A percentile compares a stretch with the other conserved stretches of the same genome.
Evolutionary conservation across 345 rosid species (phyloP).

Genomic region (Chamaenerion angustifolium): DNA sequence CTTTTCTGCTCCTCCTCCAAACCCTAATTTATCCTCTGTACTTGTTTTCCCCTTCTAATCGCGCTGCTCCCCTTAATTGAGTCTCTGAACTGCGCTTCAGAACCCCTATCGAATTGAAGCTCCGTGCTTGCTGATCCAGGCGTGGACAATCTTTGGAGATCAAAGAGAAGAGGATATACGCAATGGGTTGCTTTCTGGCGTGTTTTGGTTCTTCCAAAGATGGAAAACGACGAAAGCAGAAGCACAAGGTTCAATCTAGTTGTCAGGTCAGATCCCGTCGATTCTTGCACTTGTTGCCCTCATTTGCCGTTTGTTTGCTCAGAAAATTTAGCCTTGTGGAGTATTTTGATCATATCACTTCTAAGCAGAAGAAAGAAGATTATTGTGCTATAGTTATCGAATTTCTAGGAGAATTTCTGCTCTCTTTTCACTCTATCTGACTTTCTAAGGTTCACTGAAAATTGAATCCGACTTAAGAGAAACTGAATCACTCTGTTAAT

Average conservation of each 20-base stretch:
- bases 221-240: slow-evolving; percentile 30
- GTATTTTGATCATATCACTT: neutral
- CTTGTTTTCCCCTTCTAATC: no score
- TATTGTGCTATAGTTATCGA: no score
- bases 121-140: neutral
- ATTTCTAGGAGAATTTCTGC: no score
- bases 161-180: neutral
- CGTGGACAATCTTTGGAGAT: neutral
- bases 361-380: no score
- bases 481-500: neutral
- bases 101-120: neutral
- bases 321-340: neutral
- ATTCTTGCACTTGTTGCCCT: neutral
- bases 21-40: no score
- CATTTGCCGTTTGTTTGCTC: neutral
- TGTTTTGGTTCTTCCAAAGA: slow-evolving; percentile 80
- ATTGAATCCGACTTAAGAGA: neutral
- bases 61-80: no score
- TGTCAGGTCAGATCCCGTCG: slow-evolving; percentile 21
- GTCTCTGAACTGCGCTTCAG: neutral
- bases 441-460: no score
- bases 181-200: slow-evolving; percentile 72
- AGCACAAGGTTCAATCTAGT: slow-evolving; percentile 31
- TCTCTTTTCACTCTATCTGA: no score
- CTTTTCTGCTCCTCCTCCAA: no score